Percentiles rank a stretch among this genome's conserved stretches.
These are phyloP conservation scores for Neospermospora avenae DNA, from an alignment of 2,329 filamentous ascomycete genomes.

Conservation along the genomic window DNA sequence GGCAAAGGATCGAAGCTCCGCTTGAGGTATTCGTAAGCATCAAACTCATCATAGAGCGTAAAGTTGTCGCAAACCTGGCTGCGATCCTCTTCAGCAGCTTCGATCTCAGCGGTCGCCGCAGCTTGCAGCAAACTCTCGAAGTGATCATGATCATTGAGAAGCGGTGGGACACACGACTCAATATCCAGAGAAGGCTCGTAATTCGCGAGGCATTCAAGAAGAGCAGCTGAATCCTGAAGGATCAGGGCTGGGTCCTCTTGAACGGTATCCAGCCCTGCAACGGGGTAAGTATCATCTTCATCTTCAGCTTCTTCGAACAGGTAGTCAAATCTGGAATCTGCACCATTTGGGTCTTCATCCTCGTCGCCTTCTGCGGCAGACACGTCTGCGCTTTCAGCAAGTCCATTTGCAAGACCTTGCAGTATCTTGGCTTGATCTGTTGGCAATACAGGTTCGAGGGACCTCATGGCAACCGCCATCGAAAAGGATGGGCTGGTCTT, in stretches of 20 bases:
- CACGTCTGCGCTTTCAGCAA: not conserved
- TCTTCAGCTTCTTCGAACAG: slow-evolving; percentile 5
- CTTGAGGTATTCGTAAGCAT: slow-evolving; percentile 8
- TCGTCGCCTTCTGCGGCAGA: not conserved
- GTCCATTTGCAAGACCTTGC: slow-evolving; percentile 4
- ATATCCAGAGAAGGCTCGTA: slow-evolving; percentile 16
- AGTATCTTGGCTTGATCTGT: slow-evolving; percentile 6
- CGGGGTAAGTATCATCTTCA: slow-evolving; percentile 19
- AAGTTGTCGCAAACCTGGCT: slow-evolving; percentile 1
- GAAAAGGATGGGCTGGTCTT: not conserved
- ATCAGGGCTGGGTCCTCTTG: slow-evolving; percentile 14
- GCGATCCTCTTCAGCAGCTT: not conserved
- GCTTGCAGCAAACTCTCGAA: slow-evolving; percentile 31
- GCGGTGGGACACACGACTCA: not conserved
- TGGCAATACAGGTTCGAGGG: not conserved
- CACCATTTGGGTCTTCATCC: slow-evolving; percentile 18
- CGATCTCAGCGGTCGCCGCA: slow-evolving; percentile 27
- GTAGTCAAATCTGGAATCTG: slow-evolving; percentile 9
- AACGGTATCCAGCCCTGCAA: slow-evolving; percentile 21
- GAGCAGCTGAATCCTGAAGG: slow-evolving; percentile 22
- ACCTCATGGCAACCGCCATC: slow-evolving; percentile 3
- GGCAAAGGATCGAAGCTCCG: not conserved
- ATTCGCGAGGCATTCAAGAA: slow-evolving; percentile 29
- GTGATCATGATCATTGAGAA: slow-evolving; percentile 19
- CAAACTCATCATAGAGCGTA: not conserved